A percentile compares a stretch with the other conserved stretches of the same genome.
These are phyloP conservation scores for Mrakia gelida DNA, from an alignment of 768 basidiomycete species.

Conservation along the genomic window DNA sequence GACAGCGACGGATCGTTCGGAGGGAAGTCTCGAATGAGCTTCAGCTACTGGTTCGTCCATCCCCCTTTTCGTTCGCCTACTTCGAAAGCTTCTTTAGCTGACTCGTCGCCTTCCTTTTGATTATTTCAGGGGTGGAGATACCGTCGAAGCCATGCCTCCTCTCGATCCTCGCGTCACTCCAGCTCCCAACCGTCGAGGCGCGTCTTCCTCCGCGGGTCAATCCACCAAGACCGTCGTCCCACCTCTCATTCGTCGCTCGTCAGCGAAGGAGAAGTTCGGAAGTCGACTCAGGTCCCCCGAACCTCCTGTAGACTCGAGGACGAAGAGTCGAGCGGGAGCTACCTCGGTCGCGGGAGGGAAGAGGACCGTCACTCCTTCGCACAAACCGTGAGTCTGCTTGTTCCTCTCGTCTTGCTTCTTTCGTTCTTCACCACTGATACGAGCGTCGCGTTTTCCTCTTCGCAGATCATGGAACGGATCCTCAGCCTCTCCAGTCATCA, in stretches of 20 bases:
- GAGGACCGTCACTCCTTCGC: constrained; percentile 2
- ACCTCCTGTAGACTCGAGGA: constrained; percentile 34
- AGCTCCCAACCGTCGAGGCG: constrained; percentile 40
- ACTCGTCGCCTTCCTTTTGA: too few species aligned
- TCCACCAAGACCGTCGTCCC: constrained; percentile 32
- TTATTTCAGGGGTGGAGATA: constrained; percentile 38
- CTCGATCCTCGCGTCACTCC: constrained; percentile 46
- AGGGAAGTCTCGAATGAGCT: constrained; percentile 40
- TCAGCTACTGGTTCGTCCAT: constrained; percentile 34
- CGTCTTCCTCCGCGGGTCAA: constrained; percentile 22
- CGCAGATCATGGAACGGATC: constrained; percentile 16
- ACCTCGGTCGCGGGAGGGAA: background rate
- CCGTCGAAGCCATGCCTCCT: constrained; percentile 37
- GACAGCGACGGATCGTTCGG: constrained; percentile 52
- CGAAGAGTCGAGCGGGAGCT: background rate
- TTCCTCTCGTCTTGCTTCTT: background rate
- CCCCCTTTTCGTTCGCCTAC: background rate
- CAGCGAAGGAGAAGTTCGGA: constrained; percentile 90
- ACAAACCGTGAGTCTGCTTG: background rate
- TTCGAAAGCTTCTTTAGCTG: too few species aligned
- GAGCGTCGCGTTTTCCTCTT: too few species aligned
- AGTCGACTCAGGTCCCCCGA: constrained; percentile 70
- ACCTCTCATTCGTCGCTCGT: constrained; percentile 58
- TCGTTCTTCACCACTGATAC: background rate
- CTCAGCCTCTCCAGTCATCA: constrained; percentile 1